Conservation (phyloP, 139 green algal species). For the Protoeuglena noctilucae region DNA sequence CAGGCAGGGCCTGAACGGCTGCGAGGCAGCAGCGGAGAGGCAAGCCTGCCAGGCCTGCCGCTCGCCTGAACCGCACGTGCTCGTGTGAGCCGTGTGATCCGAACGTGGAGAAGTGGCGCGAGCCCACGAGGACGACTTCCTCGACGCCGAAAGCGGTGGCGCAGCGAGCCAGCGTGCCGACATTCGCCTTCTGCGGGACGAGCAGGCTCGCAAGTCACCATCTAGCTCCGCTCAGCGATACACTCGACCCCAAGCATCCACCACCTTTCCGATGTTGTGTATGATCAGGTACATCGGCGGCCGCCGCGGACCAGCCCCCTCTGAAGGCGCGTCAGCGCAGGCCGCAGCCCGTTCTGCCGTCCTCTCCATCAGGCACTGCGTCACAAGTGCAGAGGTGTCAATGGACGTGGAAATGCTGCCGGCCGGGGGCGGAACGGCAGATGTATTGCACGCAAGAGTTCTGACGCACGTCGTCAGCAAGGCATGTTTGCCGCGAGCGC, state of each 20-base stretch:
- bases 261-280: conserved; percentile 61
- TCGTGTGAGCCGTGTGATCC: conserved; percentile 57
- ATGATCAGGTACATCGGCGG: conserved; percentile 55
- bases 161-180: conserved; percentile 54
- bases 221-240: background rate
- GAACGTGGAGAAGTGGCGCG: conserved; percentile 70
- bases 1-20: background rate
- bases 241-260: conserved; percentile 12
- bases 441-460: too few species aligned
- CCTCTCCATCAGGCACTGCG: too few species aligned
- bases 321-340: too few species aligned
- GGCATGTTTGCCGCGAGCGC: too few species aligned
- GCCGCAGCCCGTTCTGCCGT: too few species aligned
- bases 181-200: conserved; percentile 62
- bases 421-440: too few species aligned
- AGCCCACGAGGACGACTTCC: conserved; percentile 53
- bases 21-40: too few species aligned
- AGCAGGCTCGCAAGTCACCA: background rate
- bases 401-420: too few species aligned
- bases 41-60: too few species aligned
- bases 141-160: conserved; percentile 51
- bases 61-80: conserved; percentile 29
- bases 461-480: too few species aligned
- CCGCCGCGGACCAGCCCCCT: too few species aligned
- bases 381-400: too few species aligned